Evolutionary conservation across 1,284 basidiomycete species (phyloP).

Genomic region (Leccinum pachyderme): DNA sequence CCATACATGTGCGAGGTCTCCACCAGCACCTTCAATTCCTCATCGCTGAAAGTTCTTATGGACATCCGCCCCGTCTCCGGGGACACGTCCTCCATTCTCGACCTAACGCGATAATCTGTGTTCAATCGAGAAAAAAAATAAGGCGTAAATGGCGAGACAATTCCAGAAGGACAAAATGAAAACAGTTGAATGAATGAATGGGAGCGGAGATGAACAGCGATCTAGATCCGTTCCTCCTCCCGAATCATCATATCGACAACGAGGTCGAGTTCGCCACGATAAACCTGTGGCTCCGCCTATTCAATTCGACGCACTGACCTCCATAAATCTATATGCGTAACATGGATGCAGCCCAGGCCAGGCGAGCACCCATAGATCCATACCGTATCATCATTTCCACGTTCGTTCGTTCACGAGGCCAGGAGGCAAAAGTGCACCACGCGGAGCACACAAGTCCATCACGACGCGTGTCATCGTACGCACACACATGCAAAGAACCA

Average conservation of each 20-base stretch:
- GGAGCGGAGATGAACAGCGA: slow-evolving; percentile 26
- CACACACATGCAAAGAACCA: neutral
- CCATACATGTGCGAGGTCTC: slow-evolving; percentile 49
- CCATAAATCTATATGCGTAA: slow-evolving; percentile 46
- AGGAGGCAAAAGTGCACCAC: neutral
- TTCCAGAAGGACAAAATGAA: slow-evolving; percentile 1
- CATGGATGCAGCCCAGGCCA: neutral
- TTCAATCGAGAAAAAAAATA: neutral
- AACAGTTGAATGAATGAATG: slow-evolving; percentile 6
- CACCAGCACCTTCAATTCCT: slow-evolving; percentile 53
- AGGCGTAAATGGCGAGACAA: neutral
- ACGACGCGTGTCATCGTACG: neutral
- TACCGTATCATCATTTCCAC: neutral
- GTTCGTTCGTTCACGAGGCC: neutral
- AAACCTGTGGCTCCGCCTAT: neutral
- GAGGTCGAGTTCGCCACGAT: slow-evolving; percentile 5
- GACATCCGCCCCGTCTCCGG: slow-evolving; percentile 33
- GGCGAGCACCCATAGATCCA: neutral
- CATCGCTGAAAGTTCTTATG: slow-evolving; percentile 44
- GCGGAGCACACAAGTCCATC: slow-evolving; percentile 5
- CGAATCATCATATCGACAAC: slow-evolving; percentile 6
- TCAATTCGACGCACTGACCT: slow-evolving; percentile 34
- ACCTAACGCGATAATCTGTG: slow-evolving; percentile 52
- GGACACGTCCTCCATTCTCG: slow-evolving; percentile 43
- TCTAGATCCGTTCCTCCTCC: slow-evolving; percentile 2